Conservation (phyloP, 129 eudicot species). For the Chrysanthemum makinoi region DNA sequence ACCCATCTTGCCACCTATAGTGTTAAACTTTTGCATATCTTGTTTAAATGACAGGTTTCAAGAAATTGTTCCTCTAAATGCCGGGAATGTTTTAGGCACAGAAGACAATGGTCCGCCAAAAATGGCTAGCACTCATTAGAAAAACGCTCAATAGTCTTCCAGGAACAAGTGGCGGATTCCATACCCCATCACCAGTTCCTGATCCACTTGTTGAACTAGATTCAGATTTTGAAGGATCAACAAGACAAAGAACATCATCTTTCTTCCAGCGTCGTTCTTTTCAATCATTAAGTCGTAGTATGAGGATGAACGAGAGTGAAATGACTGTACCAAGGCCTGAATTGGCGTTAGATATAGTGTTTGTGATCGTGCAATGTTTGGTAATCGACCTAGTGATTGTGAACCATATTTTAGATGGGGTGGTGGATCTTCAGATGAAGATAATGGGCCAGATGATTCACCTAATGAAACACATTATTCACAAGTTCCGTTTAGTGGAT, state of each 20-base stretch:
- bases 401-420: constrained; percentile 52
- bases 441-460: constrained; percentile 65
- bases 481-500: constrained; percentile 51
- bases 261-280: constrained; percentile 79
- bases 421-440: constrained; percentile 79
- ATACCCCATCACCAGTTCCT: constrained; percentile 73
- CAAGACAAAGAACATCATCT: constrained; percentile 49
- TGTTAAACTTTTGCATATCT: not conserved
- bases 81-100: constrained; percentile 93
- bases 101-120: constrained; percentile 94
- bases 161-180: constrained; percentile 58
- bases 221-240: constrained; percentile 78
- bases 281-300: constrained; percentile 78
- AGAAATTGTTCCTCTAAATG: constrained; percentile 92
- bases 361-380: constrained; percentile 78
- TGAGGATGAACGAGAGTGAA: constrained; percentile 72
- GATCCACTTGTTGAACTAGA: constrained; percentile 75
- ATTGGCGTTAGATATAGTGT: constrained; percentile 77
- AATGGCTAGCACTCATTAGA: constrained; percentile 82
- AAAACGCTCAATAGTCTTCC: constrained; percentile 86
- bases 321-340: constrained; percentile 44
- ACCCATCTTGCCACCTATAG: too few species aligned
- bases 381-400: constrained; percentile 55
- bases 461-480: constrained; percentile 52
- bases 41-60: constrained; percentile 58